phyloP scores from a whole-genome alignment of 75 land plant species.

The Azolla pinnata region DNA sequence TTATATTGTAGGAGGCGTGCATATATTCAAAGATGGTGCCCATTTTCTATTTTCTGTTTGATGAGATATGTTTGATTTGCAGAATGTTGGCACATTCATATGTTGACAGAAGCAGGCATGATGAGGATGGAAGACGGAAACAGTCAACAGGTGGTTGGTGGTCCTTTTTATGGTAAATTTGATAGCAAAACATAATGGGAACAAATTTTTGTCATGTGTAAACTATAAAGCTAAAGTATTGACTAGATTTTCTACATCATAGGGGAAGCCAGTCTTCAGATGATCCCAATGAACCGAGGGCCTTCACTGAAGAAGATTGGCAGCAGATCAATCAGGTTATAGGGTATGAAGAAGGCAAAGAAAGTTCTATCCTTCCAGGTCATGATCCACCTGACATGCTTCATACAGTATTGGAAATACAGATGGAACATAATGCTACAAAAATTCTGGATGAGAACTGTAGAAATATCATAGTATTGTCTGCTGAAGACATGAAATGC shows the following conservation, averaged over 20 bases:
- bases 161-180: conserved; percentile 67
- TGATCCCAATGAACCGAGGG: conserved; percentile 32
- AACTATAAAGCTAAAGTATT: no score
- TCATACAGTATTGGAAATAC: conserved; percentile 53
- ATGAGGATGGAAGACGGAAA: conserved; percentile 22
- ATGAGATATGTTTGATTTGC: not conserved
- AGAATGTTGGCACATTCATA: conserved; percentile 92
- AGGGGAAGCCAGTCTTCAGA: conserved; percentile 22
- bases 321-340: conserved; percentile 62
- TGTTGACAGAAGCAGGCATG: conserved; percentile 55
- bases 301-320: conserved; percentile 78
- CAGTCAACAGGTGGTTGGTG: conserved; percentile 65
- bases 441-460: conserved; percentile 42
- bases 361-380: conserved; percentile 23
- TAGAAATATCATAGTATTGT: conserved; percentile 56
- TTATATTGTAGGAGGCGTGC: no score
- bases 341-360: conserved; percentile 71
- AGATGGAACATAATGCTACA: conserved; percentile 88
- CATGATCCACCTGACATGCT: conserved; percentile 42
- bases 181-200: no score
- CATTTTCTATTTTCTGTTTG: not conserved
- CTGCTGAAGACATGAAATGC: conserved; percentile 65
- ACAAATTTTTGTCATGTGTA: no score
- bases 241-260: not conserved
- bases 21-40: not conserved